phyloP scores from a whole-genome alignment of 2,329 filamentous ascomycete species.

The Cryphonectria radicalis region DNA sequence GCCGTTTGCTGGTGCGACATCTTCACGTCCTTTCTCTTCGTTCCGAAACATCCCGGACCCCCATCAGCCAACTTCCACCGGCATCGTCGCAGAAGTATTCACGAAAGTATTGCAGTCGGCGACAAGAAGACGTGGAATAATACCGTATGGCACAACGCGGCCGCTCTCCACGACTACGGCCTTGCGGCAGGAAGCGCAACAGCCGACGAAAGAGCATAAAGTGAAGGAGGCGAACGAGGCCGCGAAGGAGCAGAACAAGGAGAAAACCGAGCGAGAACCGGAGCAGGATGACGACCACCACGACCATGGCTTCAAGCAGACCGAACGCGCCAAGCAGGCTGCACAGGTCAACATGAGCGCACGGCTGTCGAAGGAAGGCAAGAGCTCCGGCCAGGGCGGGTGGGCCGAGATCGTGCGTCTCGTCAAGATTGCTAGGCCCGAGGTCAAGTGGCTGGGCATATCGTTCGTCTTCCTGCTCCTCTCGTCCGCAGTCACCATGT shows the following conservation, averaged over 20 bases:
- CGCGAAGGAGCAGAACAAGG: background rate
- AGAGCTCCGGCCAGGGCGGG: slow-evolving; percentile 56
- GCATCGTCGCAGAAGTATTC: slow-evolving; percentile 18
- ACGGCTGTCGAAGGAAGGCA: slow-evolving; percentile 82
- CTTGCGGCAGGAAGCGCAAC: slow-evolving; percentile 29
- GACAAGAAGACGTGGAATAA: slow-evolving; percentile 28
- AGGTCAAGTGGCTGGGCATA: slow-evolving; percentile 74
- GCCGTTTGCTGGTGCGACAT: background rate
- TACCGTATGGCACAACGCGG: slow-evolving; percentile 32
- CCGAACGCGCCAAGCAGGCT: slow-evolving; percentile 80
- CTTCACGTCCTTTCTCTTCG: slow-evolving; percentile 12
- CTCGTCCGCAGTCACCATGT: slow-evolving; percentile 93
- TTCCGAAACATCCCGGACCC: slow-evolving; percentile 8
- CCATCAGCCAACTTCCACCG: slow-evolving; percentile 1
- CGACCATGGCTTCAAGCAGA: slow-evolving; percentile 58
- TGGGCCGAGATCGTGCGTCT: slow-evolving; percentile 83
- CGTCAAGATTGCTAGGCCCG: slow-evolving; percentile 86
- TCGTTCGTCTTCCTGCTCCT: slow-evolving; percentile 87
- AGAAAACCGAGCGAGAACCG: slow-evolving; percentile 28
- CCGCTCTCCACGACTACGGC: slow-evolving; percentile 34
- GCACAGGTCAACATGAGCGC: slow-evolving; percentile 89
- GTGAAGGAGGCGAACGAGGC: slow-evolving; percentile 21
- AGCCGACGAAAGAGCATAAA: slow-evolving; percentile 25
- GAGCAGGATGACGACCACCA: slow-evolving; percentile 37
- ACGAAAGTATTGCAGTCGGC: slow-evolving; percentile 22